phyloP scores from a whole-genome alignment of 495 filamentous ascomycete genomes.

The Aspergillus sclerotioniger region DNA sequence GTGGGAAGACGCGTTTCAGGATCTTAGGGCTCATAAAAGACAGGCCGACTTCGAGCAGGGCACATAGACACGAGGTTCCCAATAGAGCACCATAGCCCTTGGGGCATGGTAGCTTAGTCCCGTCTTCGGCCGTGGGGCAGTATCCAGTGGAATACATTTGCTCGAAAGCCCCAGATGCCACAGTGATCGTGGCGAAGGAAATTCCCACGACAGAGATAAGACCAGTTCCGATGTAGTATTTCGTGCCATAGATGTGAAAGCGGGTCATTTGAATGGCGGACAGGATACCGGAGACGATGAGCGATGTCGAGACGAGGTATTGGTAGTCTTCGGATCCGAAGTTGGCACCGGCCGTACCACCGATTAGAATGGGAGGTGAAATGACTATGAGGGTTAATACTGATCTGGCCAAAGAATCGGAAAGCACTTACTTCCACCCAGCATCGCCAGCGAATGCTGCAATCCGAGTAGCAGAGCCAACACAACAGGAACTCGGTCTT shows the following conservation, averaged over 20 bases:
- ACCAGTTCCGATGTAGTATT: constrained; percentile 85
- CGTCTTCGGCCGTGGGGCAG: constrained; percentile 63
- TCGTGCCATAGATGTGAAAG: constrained; percentile 76
- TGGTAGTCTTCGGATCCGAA: constrained; percentile 58
- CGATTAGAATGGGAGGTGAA: constrained; percentile 77
- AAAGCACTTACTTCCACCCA: constrained; percentile 51
- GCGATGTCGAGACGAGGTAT: constrained; percentile 85
- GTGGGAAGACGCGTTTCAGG: constrained; percentile 80
- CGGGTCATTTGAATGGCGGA: constrained; percentile 80
- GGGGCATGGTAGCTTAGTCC: constrained; percentile 73
- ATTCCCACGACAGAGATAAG: constrained; percentile 80
- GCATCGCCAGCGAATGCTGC: constrained; percentile 51
- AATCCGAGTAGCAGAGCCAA: constrained; percentile 16
- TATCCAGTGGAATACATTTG: constrained; percentile 86
- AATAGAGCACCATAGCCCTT: constrained; percentile 82
- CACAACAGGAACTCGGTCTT: constrained; percentile 18
- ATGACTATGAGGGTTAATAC: constrained; percentile 47
- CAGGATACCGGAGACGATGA: constrained; percentile 82
- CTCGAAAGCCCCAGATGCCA: constrained; percentile 69
- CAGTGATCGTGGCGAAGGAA: constrained; percentile 83
- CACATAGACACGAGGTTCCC: constrained; percentile 64
- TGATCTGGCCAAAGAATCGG: not conserved
- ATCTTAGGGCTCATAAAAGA: constrained; percentile 59
- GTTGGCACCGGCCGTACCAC: constrained; percentile 63
- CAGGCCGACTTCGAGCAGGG: constrained; percentile 43